phyloP scores from a whole-genome alignment of 768 basidiomycete genomes.

The Termitomyces eurrhizus region DNA sequence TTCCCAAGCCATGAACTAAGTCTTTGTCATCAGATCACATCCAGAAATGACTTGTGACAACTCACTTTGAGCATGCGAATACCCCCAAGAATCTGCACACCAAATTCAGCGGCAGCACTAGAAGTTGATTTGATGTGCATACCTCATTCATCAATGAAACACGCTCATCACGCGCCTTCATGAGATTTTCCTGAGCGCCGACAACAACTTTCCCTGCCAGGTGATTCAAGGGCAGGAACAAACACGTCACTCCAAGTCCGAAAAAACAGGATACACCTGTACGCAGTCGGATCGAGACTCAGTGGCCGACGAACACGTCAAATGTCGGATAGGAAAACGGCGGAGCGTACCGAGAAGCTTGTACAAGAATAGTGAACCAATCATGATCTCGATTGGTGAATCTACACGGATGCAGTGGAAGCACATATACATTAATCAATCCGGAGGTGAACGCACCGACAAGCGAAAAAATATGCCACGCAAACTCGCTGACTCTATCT shows the following conservation, averaged over 20 bases:
- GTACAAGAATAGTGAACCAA: constrained; percentile 77
- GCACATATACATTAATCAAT: not conserved
- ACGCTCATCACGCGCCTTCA: constrained; percentile 91
- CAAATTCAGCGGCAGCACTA: not conserved
- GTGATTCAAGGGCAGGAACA: constrained; percentile 78
- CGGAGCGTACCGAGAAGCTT: constrained; percentile 57
- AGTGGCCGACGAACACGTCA: not conserved
- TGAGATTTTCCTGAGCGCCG: constrained; percentile 74
- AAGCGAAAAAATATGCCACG: constrained; percentile 73
- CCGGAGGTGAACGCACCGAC: constrained; percentile 40
- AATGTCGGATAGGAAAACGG: not conserved
- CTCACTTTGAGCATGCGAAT: constrained; percentile 84
- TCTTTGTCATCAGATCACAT: not conserved
- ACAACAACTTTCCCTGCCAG: constrained; percentile 78
- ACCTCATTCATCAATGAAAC: constrained; percentile 86
- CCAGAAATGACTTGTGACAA: not conserved
- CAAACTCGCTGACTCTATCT: constrained; percentile 83
- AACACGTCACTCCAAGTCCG: constrained; percentile 71
- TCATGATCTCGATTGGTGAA: constrained; percentile 71
- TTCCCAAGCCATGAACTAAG: constrained; percentile 91
- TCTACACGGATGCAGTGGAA: constrained; percentile 33
- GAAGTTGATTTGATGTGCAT: constrained; percentile 2
- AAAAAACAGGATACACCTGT: constrained; percentile 66
- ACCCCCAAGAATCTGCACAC: constrained; percentile 67
- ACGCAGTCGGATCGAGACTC: not conserved